phyloP scores from a whole-genome alignment of 2,329 filamentous ascomycete species.

The Escovopsis weberi region DNA sequence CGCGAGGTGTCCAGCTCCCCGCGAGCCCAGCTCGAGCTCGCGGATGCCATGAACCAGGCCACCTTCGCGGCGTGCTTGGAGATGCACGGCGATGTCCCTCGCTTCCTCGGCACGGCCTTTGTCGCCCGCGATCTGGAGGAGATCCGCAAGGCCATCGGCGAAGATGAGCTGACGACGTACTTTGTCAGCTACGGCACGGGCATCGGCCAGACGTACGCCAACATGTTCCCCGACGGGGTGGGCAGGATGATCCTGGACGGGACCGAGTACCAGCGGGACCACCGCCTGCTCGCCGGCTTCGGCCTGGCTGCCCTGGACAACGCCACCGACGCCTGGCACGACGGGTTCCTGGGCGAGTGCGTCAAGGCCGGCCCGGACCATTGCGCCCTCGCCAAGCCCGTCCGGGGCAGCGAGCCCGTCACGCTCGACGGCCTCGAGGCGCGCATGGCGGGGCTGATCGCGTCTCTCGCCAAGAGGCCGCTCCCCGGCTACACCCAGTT shows the following conservation, averaged over 20 bases:
- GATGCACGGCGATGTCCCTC: constrained; percentile 27
- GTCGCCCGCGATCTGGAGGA: constrained; percentile 34
- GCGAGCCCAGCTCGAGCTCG: constrained; percentile 24
- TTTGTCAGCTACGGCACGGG: constrained; percentile 37
- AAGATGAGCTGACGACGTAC: constrained; percentile 33
- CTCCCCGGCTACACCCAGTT: constrained; percentile 22
- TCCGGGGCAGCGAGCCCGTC: constrained; percentile 12
- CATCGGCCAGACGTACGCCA: constrained; percentile 36
- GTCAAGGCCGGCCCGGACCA: constrained; percentile 30
- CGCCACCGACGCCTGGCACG: constrained; percentile 31
- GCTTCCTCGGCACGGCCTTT: constrained; percentile 31
- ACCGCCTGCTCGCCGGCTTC: constrained; percentile 30
- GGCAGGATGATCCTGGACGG: constrained; percentile 35
- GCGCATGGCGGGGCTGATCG: constrained; percentile 25
- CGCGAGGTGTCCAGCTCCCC: constrained; percentile 21
- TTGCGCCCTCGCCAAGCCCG: constrained; percentile 28
- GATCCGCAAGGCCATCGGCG: constrained; percentile 29
- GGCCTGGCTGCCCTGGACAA: constrained; percentile 34
- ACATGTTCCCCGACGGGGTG: constrained; percentile 33
- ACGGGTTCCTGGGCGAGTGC: constrained; percentile 37
- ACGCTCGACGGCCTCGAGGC: constrained; percentile 21
- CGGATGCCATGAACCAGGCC: constrained; percentile 32
- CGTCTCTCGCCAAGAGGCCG: constrained; percentile 23
- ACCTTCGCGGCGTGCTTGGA: constrained; percentile 28
- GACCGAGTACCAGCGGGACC: constrained; percentile 31